Base-by-base conservation (phyloP, 2,329 filamentous ascomycete species). In the Pseudocercospora fijiensis region DNA sequence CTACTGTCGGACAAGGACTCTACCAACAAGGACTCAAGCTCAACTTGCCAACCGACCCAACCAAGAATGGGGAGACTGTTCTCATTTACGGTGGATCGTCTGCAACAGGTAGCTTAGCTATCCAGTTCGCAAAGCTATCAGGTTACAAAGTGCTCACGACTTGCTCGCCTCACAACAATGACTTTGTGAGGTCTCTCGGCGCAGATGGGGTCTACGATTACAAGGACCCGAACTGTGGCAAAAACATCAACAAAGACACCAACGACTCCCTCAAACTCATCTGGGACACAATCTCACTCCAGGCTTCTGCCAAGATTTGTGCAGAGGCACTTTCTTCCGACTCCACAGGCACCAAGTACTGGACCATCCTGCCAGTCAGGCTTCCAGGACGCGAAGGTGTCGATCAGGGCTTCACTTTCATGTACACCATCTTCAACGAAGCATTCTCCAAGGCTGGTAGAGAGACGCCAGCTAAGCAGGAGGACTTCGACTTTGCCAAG, bases 131-230 rank as follows among this genome's bases (percentile, higher is more conserved):
- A 10, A 83, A 82, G 64, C 73, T 82, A 6, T 57, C 69, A 1
- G 70, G 71, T 24, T 71, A 69, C 60, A 70, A 76, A 47, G 79
- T 83, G 56, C 70, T 81, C 28, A 76, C 79, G 1, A 83, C 81
- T 10, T 78, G 78, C 60, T 82, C 79, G 0, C 78, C 81, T 0
- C 75, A 74, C 56, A 83, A 82, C 71, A 81, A 80, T 71, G 78
- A 80, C n/a, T 78, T 82, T 16, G 74, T 81, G 2, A 77, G 76
- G 51, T 71, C 69, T 3, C 73, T 81, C 8, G 83, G 83, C 26
- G 82, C 82, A 2, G 76, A 79, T 60, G 75, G 74, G n/a, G 78
- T 78, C 16, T 83, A 83, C 66, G 78, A 85, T 72, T 85, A 85
- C 75, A 75, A 74, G 5, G 76, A 77, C 4, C 73, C 78, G 0